These are phyloP conservation scores for Colletotrichum noveboracense DNA, from an alignment of 2,329 filamentous ascomycete species.

Conservation along the genomic window DNA sequence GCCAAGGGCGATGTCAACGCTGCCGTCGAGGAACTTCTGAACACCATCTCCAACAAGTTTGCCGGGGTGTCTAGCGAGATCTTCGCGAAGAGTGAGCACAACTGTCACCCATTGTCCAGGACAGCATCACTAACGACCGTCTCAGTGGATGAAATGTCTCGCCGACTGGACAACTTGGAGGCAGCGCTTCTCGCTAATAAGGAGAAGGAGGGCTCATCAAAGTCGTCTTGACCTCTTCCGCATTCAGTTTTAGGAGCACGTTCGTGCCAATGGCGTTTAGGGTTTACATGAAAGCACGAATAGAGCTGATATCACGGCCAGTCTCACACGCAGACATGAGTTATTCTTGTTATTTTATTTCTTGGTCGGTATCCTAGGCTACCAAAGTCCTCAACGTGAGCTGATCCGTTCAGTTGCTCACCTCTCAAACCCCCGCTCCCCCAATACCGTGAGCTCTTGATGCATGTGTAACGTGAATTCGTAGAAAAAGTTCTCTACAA, in stretches of 20 bases:
- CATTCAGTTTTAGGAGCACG: background rate
- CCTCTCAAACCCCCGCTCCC: background rate
- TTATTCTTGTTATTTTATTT: slow-evolving; percentile 6
- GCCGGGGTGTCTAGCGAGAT: slow-evolving; percentile 84
- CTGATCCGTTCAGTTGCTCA: background rate
- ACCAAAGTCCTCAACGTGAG: slow-evolving; percentile 13
- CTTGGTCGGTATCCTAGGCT: slow-evolving; percentile 1
- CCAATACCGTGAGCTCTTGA: background rate
- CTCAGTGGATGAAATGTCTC: slow-evolving; percentile 92
- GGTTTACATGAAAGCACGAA: background rate
- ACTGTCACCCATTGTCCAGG: background rate
- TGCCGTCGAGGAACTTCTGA: slow-evolving; percentile 86
- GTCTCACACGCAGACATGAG: background rate
- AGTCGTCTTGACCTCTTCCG: slow-evolving; percentile 31
- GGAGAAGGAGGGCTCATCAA: slow-evolving; percentile 44
- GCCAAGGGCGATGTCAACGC: slow-evolving; percentile 68
- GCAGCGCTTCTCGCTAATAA: slow-evolving; percentile 68
- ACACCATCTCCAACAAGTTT: slow-evolving; percentile 85
- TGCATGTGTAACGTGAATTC: background rate
- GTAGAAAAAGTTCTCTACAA: slow-evolving; percentile 52
- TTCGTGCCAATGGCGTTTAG: background rate
- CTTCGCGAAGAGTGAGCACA: slow-evolving; percentile 79
- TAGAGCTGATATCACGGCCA: background rate
- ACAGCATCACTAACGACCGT: background rate
- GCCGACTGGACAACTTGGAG: slow-evolving; percentile 83